These are phyloP conservation scores for Sporothrix phasma DNA, from an alignment of 2,329 filamentous ascomycete genomes.

Conservation along the genomic window DNA sequence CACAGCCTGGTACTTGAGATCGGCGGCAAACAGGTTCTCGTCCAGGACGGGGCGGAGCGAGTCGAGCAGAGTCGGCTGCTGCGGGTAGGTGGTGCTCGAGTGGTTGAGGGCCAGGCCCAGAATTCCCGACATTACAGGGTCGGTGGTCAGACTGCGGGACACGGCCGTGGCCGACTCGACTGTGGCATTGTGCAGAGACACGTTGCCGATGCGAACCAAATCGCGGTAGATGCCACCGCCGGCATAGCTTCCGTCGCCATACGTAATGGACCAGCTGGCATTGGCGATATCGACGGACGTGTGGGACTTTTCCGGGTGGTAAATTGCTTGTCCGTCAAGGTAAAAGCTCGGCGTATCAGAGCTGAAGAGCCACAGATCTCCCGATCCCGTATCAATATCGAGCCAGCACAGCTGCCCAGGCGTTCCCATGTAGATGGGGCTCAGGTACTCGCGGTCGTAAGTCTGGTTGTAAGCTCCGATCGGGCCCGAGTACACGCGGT, in stretches of 20 bases:
- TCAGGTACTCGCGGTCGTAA: constrained; percentile 47
- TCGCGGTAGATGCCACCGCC: constrained; percentile 42
- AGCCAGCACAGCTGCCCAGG: constrained; percentile 48
- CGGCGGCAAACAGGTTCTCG: constrained; percentile 38
- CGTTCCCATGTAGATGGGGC: constrained; percentile 52
- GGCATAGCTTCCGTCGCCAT: constrained; percentile 37
- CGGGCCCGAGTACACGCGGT: constrained; percentile 14
- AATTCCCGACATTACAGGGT: constrained; percentile 39
- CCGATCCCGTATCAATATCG: constrained; percentile 60
- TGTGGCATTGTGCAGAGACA: constrained; percentile 35
- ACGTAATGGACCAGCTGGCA: constrained; percentile 39
- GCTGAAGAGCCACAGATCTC: constrained; percentile 51
- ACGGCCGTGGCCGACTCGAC: constrained; percentile 40
- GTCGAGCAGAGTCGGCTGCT: constrained; percentile 36
- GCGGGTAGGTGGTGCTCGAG: constrained; percentile 34
- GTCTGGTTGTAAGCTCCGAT: constrained; percentile 25
- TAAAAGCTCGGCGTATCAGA: constrained; percentile 36
- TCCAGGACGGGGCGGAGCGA: constrained; percentile 33
- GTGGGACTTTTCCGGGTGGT: constrained; percentile 35
- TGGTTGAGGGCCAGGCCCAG: constrained; percentile 42
- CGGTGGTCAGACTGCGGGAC: constrained; percentile 31
- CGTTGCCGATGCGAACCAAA: constrained; percentile 35
- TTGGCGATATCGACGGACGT: constrained; percentile 33
- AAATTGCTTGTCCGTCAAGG: constrained; percentile 37
- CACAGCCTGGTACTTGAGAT: constrained; percentile 38